phyloP scores from a whole-genome alignment of 345 rosid species.

The Bruguiera gymnorhiza region DNA sequence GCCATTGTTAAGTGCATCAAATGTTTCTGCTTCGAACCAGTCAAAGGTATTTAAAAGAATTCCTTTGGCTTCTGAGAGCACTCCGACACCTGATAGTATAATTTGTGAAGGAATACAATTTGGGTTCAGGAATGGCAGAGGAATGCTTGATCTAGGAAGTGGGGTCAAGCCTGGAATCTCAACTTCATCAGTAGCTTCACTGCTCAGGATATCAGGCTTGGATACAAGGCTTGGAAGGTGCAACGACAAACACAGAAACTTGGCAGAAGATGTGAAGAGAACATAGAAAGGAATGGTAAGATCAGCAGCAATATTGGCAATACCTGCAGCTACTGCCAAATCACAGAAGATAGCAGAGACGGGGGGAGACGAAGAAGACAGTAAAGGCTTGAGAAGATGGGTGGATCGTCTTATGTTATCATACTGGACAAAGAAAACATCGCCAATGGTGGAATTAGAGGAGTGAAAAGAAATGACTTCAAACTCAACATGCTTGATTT shows the following conservation, averaged over 20 bases:
- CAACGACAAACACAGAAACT: neutral
- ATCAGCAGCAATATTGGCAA: neutral
- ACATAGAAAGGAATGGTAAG: constrained; percentile 11
- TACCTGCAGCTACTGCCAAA: neutral
- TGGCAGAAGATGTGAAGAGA: constrained; percentile 4
- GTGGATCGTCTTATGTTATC: neutral
- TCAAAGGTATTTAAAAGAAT: constrained; percentile 13
- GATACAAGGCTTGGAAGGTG: constrained; percentile 2
- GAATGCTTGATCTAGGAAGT: constrained; percentile 1
- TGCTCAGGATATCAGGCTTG: neutral
- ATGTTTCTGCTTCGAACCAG: constrained; percentile 7
- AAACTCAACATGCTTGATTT: neutral
- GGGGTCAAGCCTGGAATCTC: constrained; percentile 11
- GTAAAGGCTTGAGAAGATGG: constrained; percentile 2
- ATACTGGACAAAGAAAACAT: neutral
- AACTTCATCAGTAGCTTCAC: neutral
- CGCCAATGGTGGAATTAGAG: neutral
- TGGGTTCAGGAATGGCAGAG: neutral
- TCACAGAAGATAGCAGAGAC: constrained; percentile 10
- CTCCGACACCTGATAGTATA: neutral
- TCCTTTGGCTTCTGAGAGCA: neutral
- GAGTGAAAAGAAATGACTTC: neutral
- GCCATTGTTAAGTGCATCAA: constrained; percentile 1
- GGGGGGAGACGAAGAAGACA: constrained; percentile 3
- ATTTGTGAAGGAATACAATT: neutral